Base-by-base conservation (phyloP, 176 grass and related monocot species). In the Typha latifolia region DNA sequence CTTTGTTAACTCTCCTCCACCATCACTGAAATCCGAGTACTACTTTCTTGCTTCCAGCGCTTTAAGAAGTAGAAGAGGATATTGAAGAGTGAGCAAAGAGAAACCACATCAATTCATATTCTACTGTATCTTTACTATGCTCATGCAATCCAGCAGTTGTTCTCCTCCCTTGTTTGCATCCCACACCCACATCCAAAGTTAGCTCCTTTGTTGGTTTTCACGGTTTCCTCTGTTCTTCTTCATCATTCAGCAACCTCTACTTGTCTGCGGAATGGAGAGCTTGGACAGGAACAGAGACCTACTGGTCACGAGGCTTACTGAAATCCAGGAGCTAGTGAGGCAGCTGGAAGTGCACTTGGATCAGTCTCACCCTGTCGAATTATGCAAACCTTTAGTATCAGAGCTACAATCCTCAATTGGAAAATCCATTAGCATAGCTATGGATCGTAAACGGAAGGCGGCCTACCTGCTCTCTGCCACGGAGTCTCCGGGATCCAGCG, bases 221-320 rank as follows among this genome's bases (percentile, higher is more conserved):
- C 20, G 43, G 14, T 43, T 43, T 16, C 62, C 14, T 31, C 53
- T 67, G 73, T 64, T 37, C 34, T 64, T 37, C 34, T 20, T 49
- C 8, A 8, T 43, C 37, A 13, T 14, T 53, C 37, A 43, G 9
- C 7, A 43, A 10, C 9, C 37, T 43, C 37, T 43, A 10, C 37
- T 43, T 10, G 7, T 9, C 12, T 22, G 37, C 37, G 37, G 37
- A 43, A 91, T 88, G 82, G 49, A 32, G 49, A 32, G 2, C 47
- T 73, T 48, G 64, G 65, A 63, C 13, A 72, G 66, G 8, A 72
- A 66, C 26, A 52, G 59, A 71, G 47, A 24, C 51, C 22, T 26
- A 71, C 83, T 99, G 16, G 43, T 83, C 5, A 62, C 81, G 37
- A 83, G 92, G 79, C 89, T 99, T 9, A 75, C 47, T 4, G 66